These are phyloP conservation scores for Solanum hybrid DNA, from an alignment of 305 asterid genomes.

Conservation along the genomic window DNA sequence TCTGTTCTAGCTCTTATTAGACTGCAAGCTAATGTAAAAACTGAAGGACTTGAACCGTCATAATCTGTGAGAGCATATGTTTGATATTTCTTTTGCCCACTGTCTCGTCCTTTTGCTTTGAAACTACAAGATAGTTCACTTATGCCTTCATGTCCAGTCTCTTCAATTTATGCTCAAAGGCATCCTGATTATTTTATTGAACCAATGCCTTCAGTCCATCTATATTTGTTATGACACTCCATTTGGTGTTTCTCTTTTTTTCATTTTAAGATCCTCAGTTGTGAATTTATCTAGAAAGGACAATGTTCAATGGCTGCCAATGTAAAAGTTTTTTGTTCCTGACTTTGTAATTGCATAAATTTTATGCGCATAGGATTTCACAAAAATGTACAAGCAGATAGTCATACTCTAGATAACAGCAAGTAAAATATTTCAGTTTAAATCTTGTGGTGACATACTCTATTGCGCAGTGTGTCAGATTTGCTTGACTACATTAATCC, in stretches of 20 bases:
- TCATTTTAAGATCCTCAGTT: not conserved
- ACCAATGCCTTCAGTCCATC: not conserved
- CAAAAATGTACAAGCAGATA: not conserved
- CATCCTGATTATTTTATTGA: not conserved
- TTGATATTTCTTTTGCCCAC: not conserved
- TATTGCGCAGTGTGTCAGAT: conserved; percentile 38
- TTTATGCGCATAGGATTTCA: not conserved
- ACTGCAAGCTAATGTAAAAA: not conserved
- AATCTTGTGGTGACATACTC: not conserved
- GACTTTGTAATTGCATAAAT: not conserved
- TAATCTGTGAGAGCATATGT: not conserved
- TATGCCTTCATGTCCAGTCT: not conserved
- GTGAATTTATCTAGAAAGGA: not conserved
- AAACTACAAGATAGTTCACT: not conserved
- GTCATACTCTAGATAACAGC: not conserved
- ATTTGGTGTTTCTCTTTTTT: not conserved
- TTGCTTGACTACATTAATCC: conserved; percentile 96
- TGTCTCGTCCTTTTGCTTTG: not conserved
- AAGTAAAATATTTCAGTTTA: not conserved
- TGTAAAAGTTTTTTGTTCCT: not conserved
- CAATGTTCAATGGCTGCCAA: not conserved
- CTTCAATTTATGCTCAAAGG: conserved; percentile 1
- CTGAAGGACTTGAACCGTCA: not conserved
- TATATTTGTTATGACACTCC: not conserved
- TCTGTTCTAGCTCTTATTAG: not conserved